Base-by-base conservation (phyloP, 2,329 filamentous ascomycete genomes). In the Penicillium sp. region DNA sequence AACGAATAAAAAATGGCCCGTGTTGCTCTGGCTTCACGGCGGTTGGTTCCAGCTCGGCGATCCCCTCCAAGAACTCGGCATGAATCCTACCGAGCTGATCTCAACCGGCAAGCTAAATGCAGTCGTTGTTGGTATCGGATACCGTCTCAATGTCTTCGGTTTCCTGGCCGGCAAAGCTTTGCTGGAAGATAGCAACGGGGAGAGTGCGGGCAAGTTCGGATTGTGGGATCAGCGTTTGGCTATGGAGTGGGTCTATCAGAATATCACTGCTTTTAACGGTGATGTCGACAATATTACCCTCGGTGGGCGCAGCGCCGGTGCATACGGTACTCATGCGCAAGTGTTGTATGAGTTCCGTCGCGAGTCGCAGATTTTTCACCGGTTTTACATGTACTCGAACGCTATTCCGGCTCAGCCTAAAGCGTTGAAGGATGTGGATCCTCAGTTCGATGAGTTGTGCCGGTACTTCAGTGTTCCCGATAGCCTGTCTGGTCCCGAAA, bases 211-310 rank as follows among this genome's bases (percentile, higher is more conserved):
- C 30, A 33, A 33, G n/a, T 33, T 39, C 50, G 54, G 30, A 51
- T 55, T 62, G 16, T 39, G 61, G 41, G 60, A 60, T 35, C 48
- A 57, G 38, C 50, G 61, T 11, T 58, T 59, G 3, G 62, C 60
- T 8, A 60, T 69, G 3, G 60, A 65, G 50, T 71, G 68, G 68
- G 62, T 68, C 2, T 56, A 61, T 18, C 56, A 68, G 18, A 64
- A 72, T 33, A 71, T 72, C 18, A 60, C 58, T 13, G 66, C 62
- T 13, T 72, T 72, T 54, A 67, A 68, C 7, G 69, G 69, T 9
- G 67, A 72, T 51, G 58, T 63, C 3, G 52, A 63, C 2, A 65
- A 66, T 14, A 64, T 70, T 49, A 33, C 30, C 13, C 30, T 33
- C 7, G 30, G 30, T n/a, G 30, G 30, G 5, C 30, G 30, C 14